Evolutionary conservation across 108 stramenopile species (phyloP).

Genomic region (Pelagomonas calceolata): DNA sequence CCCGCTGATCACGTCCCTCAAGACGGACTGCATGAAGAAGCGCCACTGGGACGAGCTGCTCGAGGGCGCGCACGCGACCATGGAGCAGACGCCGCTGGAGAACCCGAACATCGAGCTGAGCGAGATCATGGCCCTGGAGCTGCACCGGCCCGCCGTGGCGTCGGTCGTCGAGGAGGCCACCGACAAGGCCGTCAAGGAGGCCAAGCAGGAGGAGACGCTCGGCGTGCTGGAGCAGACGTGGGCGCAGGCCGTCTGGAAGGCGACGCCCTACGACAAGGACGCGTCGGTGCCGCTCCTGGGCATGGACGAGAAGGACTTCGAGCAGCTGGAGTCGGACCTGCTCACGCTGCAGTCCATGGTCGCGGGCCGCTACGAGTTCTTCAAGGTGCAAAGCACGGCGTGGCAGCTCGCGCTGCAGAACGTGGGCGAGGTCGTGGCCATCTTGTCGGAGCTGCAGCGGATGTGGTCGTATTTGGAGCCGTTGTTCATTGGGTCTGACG

Average conservation of each 20-base stretch:
- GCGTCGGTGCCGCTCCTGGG: slow-evolving; percentile 42
- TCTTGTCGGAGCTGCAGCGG: slow-evolving; percentile 52
- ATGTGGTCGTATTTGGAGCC: slow-evolving; percentile 62
- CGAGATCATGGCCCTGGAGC: slow-evolving; percentile 41
- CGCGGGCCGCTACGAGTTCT: slow-evolving; percentile 35
- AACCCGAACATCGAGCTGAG: slow-evolving; percentile 36
- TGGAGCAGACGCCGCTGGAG: slow-evolving; percentile 37
- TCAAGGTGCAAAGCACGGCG: slow-evolving; percentile 1
- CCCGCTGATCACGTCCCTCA: slow-evolving; percentile 44
- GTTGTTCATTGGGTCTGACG: slow-evolving; percentile 54
- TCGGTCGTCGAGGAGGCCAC: slow-evolving; percentile 51
- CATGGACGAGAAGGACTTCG: slow-evolving; percentile 54
- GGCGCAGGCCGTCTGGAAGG: slow-evolving; percentile 29
- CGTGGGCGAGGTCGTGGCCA: slow-evolving; percentile 32
- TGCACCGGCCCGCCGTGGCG: slow-evolving; percentile 32
- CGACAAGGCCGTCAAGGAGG: slow-evolving; percentile 55
- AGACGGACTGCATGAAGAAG: slow-evolving; percentile 40
- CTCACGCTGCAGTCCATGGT: slow-evolving; percentile 53
- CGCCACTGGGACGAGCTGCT: slow-evolving; percentile 54
- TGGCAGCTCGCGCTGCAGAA: slow-evolving; percentile 17
- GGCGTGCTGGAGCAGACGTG: slow-evolving; percentile 35
- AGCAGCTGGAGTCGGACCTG: slow-evolving; percentile 51
- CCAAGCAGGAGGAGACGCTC: slow-evolving; percentile 51
- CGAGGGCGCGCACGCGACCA: slow-evolving; percentile 5
- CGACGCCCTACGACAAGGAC: slow-evolving; percentile 38